Conservation (phyloP, 805 yeast genomes). For the Cyberlindnera maritima region DNA sequence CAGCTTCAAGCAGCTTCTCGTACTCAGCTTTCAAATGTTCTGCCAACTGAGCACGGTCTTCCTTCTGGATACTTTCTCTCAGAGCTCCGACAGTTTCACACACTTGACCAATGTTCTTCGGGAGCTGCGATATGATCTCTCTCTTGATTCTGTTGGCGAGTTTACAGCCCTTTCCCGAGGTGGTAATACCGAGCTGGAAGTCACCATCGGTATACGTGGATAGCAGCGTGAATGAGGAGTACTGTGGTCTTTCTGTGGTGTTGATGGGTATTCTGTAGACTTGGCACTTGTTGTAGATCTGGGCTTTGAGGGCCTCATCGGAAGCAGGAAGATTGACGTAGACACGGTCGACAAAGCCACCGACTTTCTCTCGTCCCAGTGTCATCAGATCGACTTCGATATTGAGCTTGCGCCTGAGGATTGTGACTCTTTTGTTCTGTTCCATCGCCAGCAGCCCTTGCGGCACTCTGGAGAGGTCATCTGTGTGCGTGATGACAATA, state of each 20-base stretch:
- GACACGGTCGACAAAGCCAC: slow-evolving; percentile 67
- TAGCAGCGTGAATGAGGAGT: slow-evolving; percentile 72
- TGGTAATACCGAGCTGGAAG: slow-evolving; percentile 79
- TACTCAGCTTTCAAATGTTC: slow-evolving; percentile 25
- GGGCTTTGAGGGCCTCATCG: slow-evolving; percentile 31
- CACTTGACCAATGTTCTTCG: slow-evolving; percentile 65
- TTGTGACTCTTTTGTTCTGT: slow-evolving; percentile 28
- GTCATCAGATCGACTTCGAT: slow-evolving; percentile 42
- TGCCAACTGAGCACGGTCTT: slow-evolving; percentile 39
- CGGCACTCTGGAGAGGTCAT: slow-evolving; percentile 25
- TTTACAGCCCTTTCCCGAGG: slow-evolving; percentile 87
- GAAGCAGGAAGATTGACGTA: slow-evolving; percentile 52
- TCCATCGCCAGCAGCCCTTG: slow-evolving; percentile 26
- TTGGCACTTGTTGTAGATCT: slow-evolving; percentile 50
- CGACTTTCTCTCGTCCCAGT: slow-evolving; percentile 62
- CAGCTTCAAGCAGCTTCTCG: slow-evolving; percentile 32
- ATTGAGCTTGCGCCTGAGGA: slow-evolving; percentile 35
- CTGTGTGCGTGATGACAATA: slow-evolving; percentile 40
- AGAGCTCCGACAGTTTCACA: slow-evolving; percentile 69
- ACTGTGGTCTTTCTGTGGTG: slow-evolving; percentile 67
- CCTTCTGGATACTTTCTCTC: slow-evolving; percentile 51
- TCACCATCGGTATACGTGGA: slow-evolving; percentile 71
- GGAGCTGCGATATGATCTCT: slow-evolving; percentile 63
- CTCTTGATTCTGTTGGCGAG: slow-evolving; percentile 78
- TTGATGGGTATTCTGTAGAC: slow-evolving; percentile 77